Conservation (phyloP, 768 basidiomycete species). For the Phylloporus arenicola region DNA sequence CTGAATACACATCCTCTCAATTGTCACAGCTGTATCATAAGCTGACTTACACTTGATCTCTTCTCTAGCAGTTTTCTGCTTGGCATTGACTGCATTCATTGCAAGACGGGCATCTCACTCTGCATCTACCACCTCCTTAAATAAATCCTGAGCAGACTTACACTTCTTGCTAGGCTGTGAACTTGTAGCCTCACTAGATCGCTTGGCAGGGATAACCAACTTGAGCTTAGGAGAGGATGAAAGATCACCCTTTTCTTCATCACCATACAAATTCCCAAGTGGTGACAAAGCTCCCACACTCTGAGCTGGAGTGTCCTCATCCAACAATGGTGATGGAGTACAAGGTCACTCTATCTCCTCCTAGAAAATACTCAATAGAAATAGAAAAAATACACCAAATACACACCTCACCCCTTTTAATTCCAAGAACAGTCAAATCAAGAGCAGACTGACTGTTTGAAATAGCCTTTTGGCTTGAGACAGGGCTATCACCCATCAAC, state of each 20-base stretch:
- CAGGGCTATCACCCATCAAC: background rate
- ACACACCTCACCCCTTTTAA: background rate
- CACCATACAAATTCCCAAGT: background rate
- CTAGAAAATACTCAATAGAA: background rate
- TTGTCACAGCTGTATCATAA: background rate
- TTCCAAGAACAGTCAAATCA: background rate
- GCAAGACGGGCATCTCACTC: background rate
- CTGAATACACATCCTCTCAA: constrained; percentile 1
- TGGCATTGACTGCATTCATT: background rate
- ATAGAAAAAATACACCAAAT: background rate
- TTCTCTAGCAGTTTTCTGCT: background rate
- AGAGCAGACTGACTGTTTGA: background rate
- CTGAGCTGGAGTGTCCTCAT: background rate
- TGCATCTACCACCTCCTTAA: background rate
- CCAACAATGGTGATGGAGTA: background rate
- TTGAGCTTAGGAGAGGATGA: background rate
- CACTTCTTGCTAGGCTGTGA: background rate
- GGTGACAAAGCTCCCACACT: background rate
- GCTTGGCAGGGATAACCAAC: background rate
- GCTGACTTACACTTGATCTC: background rate
- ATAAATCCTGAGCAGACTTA: background rate
- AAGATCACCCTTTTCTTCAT: background rate
- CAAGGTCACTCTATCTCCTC: background rate
- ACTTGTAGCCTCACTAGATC: background rate
- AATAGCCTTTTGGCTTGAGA: background rate